phyloP scores from a whole-genome alignment of 2,329 filamentous ascomycete genomes.

The Exophiala xenobiotica region DNA sequence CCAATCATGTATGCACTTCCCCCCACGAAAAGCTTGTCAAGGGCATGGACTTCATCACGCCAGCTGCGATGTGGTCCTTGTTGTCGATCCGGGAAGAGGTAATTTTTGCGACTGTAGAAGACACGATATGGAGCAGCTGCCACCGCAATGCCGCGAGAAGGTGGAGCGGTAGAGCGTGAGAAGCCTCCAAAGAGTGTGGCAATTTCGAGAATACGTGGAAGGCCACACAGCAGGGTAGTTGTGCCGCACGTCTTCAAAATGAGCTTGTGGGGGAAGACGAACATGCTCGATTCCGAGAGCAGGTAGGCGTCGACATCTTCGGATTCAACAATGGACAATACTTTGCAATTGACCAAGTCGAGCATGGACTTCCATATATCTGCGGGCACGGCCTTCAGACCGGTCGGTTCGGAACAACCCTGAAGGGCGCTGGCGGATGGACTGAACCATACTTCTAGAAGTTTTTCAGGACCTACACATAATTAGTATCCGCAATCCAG shows the following conservation, averaged over 20 bases:
- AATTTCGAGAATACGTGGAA: constrained; percentile 89
- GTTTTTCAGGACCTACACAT: constrained; percentile 80
- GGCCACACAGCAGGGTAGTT: constrained; percentile 84
- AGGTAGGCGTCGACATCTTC: constrained; percentile 95
- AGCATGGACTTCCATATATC: constrained; percentile 96
- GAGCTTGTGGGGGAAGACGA: constrained; percentile 98
- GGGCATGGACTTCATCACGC: constrained; percentile 89
- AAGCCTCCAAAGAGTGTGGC: constrained; percentile 88
- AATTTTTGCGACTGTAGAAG: constrained; percentile 99
- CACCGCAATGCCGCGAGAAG: constrained; percentile 65
- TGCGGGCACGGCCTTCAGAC: constrained; percentile 79
- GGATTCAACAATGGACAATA: constrained; percentile 88
- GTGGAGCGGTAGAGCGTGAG: constrained; percentile 69
- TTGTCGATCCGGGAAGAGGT: constrained; percentile 91
- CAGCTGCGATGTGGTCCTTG: constrained; percentile 94
- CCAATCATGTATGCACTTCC: constrained; percentile 99
- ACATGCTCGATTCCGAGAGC: constrained; percentile 99
- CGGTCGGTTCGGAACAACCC: constrained; percentile 66
- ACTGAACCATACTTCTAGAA: constrained; percentile 97
- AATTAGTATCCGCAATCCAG: constrained; percentile 2
- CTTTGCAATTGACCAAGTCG: constrained; percentile 97
- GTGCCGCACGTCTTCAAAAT: constrained; percentile 98
- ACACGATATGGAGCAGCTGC: constrained; percentile 90
- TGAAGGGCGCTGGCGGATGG: constrained; percentile 73
- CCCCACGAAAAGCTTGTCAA: constrained; percentile 86